A percentile compares a stretch with the other conserved stretches of the same genome.
phyloP scores from a whole-genome alignment of 2,329 filamentous ascomycete species.

The Elsinoe arachidis region DNA sequence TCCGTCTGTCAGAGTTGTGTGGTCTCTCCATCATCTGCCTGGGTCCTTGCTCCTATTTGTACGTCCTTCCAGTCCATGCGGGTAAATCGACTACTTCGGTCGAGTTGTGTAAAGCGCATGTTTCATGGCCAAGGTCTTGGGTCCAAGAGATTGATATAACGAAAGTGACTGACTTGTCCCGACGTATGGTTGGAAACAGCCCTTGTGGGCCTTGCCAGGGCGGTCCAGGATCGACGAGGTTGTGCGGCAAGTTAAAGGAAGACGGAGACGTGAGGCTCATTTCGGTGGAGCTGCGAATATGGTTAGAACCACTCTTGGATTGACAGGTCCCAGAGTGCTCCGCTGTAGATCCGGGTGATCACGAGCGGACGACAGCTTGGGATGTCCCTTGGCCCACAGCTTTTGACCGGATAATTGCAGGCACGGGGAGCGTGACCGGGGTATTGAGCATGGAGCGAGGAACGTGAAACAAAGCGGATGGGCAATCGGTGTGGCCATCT shows the following conservation, averaged over 20 bases:
- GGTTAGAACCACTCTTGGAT: neutral
- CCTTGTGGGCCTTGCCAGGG: no score
- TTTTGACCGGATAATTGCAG: conserved; percentile 1
- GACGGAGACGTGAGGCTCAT: neutral
- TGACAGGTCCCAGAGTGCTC: neutral
- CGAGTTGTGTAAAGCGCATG: no score
- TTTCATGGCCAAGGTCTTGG: no score
- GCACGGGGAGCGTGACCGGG: neutral
- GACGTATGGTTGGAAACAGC: no score
- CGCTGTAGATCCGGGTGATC: neutral
- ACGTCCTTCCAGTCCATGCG: neutral
- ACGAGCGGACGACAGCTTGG: neutral
- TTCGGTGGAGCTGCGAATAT: neutral
- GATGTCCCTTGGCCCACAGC: neutral
- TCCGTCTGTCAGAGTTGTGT: neutral
- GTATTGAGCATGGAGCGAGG: neutral
- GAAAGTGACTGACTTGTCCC: no score
- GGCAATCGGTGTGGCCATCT: no score
- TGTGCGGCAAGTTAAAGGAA: neutral
- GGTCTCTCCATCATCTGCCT: neutral
- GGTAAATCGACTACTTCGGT: no score
- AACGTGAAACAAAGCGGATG: neutral
- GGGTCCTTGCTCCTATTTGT: neutral
- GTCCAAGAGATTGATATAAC: no score
- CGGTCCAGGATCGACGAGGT: no score